Base-by-base conservation (phyloP, 352 stramenopile species). In the Thalassiosira livingstoniorum region DNA sequence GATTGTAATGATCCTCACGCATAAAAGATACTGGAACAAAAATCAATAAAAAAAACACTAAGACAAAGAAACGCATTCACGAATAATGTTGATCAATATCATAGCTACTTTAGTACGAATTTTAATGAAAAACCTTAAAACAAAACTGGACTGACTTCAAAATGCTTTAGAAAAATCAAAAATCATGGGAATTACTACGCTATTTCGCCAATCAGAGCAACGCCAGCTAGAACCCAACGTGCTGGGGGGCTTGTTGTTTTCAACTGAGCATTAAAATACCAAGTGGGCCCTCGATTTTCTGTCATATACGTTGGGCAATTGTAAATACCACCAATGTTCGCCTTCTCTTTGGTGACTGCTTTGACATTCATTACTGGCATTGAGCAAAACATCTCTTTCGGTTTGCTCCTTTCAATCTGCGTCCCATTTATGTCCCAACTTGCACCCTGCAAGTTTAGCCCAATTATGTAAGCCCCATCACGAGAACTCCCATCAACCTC, bases 361-460 rank as follows among this genome's bases (percentile, higher is more conserved):
- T 98, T 98, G 82, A 98, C 97, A 86, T 99, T 98, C 84, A 99
- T 98, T 61, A 99, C 95, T 25, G 97, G 97, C 96, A 99, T 98
- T 27, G 92, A 68, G 45, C 92, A 98, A 79, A 98, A 99, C 96
- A 99, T 99, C 83, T 99, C 97, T 85, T 99, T 99, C 15, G 97
- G 97, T 66, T 97, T 93, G 23, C 94, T 98, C 37, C 97, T 97
- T 76, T 98, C 96, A 47, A 99, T 95, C 25, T 95, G 97, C 78
- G 94, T 93, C 75, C 96, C 97, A 60, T 90, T 95, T 31, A 93
- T 83, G 74, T 99, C 96, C 96, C 97, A 99, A 13, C 97, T 94
- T 60, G 96, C 97, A n/a, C 97, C 97, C 92, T 99, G 98, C 83
- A 99, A 93, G 58, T 87, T 96, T 2, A 99, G 84, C 0, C 97